Evolutionary conservation across 1,284 basidiomycete genomes (phyloP), one percentile per base, ranked within the genome.

Genomic region (Tetrapyrgos nigripes): DNA sequence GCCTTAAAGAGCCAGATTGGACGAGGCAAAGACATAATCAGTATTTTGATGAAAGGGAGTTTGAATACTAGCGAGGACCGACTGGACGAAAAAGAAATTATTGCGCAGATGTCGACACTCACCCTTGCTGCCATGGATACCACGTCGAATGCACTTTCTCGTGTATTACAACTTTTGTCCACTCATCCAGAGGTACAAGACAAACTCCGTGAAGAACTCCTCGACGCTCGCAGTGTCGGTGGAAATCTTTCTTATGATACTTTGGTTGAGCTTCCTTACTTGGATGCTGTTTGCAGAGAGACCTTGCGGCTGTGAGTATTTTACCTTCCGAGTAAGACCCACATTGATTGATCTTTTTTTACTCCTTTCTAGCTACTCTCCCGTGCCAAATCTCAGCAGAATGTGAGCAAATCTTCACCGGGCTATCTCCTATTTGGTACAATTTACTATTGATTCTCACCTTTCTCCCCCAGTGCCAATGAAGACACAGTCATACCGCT

Each of bases 271-370:
- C 69, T 82, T 3, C 78, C 79, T 0, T 78, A 74, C 59, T 61
- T 82, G 43, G 80, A 81, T 62, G 76, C 78, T 0, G 66, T 82
- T 9, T 74, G 72, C 50, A 70, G 75, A n/a, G 80, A 82, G 62
- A 80, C 78, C 0, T 64, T 82, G 37, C 69, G 79, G 52, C 43
- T 81, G 75, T 79, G 31, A 55, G 74, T 63, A 19, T n/a, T 2
- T 31, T 40, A 48, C n/a, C n/a, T n/a, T n/a, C n/a, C n/a, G n/a
- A 33, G 21, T 10, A 21, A n/a, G 31, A 8, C 14, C 31, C 31
- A 33, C 8, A 33, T 27, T 24, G 2, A 13, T 10, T 43, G 13
- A 8, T 19, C 4, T 9, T 26, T 31, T 35, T 9, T 13, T 47
- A 3, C 14, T 35, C 10, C 1, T 33, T 10, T n/a, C 11, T 27